A percentile compares a stretch with the other conserved stretches of the same genome.
phyloP scores from a whole-genome alignment of 2,329 filamentous ascomycete genomes.

The Ophiostoma sp. region DNA sequence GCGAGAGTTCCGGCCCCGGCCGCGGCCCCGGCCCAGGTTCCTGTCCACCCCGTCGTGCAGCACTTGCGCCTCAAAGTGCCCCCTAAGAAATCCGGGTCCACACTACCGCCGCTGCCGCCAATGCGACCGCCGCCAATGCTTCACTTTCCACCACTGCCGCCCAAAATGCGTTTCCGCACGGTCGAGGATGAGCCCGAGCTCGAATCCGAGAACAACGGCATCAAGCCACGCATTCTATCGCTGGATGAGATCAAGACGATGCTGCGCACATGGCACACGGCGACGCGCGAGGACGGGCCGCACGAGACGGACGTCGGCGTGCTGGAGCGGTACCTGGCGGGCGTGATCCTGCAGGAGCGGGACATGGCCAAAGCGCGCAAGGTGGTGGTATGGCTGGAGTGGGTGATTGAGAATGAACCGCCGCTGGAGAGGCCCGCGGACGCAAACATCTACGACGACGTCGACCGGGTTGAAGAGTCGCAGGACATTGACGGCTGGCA shows the following conservation, averaged over 20 bases:
- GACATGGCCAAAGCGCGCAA: constrained; percentile 87
- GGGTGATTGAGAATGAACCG: constrained; percentile 49
- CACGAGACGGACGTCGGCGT: constrained; percentile 72
- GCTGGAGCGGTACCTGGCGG: constrained; percentile 64
- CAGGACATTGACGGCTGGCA: constrained; percentile 42
- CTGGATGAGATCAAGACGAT: constrained; percentile 64
- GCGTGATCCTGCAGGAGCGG: constrained; percentile 68
- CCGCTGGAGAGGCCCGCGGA: constrained; percentile 23
- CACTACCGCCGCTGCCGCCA: constrained; percentile 27
- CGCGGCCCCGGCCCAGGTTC: constrained; percentile 12
- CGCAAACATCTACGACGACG: not conserved
- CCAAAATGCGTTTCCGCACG: constrained; percentile 44
- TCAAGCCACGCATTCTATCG: constrained; percentile 26
- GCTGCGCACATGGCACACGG: constrained; percentile 67
- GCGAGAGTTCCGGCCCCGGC: not conserved
- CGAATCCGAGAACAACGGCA: not conserved
- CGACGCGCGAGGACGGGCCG: constrained; percentile 69
- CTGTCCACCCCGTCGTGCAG: constrained; percentile 33
- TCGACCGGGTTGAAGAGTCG: not conserved
- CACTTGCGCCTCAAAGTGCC: constrained; percentile 47
- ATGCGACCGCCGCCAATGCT: constrained; percentile 36
- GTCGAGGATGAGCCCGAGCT: constrained; percentile 29
- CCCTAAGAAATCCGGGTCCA: constrained; percentile 24
- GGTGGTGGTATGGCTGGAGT: constrained; percentile 67
- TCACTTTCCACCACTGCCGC: constrained; percentile 43